Base-by-base conservation (phyloP, 2,329 filamentous ascomycete genomes). In the Graphium sp. region DNA sequence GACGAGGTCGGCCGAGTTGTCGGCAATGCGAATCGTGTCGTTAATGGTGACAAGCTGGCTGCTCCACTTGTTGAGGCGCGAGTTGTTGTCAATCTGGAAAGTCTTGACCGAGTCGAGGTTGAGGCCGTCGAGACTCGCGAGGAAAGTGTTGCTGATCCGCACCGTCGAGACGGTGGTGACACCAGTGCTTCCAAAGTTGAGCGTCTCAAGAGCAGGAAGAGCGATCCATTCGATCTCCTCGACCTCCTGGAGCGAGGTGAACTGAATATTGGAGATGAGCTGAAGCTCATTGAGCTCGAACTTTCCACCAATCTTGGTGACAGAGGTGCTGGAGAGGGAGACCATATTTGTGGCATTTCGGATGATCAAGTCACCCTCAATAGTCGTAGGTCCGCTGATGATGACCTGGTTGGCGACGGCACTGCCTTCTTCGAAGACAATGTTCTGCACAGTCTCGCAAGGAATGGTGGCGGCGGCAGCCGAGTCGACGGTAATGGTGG, bases 21-120 rank as follows among this genome's bases (percentile, higher is more conserved):
- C 74, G 42, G 74, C 70, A 48, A 98, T 73, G 44, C 66, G 73
- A 30, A 94, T 59, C 26, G 62, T 52, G 32, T 67, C 62, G 39
- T 66, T 77, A 43, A 93, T 68, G 57, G 80, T 87, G 50, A 65
- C 65, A 34, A 95, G 65, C 48, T 78, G 68, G 53, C 84, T 80
- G 47, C 70, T 68, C 59, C 91, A 80, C 35, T 61, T 62, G 47
- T 67, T 70, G 42, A 98, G 66, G 48, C 77, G 75, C 36, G 59
- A 60, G 72, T 95, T 95, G 74, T 93, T 93, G 67, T 81, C 77
- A 55, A 98, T 77, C 51, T 80, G 62, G 49, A 98, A 69, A 39
- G 59, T 63, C 32, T 69, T 65, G 31, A 83, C 74, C n/a, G 66
- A 64, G 37, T 70, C 55, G 38, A 95, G 64, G 49, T 83, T 78